phyloP scores from a whole-genome alignment of 2,329 filamentous ascomycete species.

The Paraconiothyrium brasiliense region DNA sequence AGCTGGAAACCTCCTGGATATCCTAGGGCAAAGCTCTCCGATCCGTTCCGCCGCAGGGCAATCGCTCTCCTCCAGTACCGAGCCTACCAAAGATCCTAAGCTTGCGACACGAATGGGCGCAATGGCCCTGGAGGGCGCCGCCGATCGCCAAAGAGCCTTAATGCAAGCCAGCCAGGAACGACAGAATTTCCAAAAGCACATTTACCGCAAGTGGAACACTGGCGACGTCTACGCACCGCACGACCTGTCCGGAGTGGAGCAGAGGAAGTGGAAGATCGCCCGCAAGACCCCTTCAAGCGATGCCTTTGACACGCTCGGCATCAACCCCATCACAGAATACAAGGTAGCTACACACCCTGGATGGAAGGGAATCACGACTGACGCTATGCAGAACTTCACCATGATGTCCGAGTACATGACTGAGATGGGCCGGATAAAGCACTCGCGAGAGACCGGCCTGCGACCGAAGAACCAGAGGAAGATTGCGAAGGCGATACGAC shows the following conservation, averaged over 20 bases:
- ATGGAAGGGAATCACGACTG: slow-evolving; percentile 12
- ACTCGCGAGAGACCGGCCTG: slow-evolving; percentile 78
- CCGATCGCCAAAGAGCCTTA: slow-evolving; percentile 32
- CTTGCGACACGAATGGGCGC: slow-evolving; percentile 24
- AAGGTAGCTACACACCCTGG: slow-evolving; percentile 66
- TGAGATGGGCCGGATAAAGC: slow-evolving; percentile 83
- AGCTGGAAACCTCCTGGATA: slow-evolving; percentile 26
- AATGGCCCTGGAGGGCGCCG: slow-evolving; percentile 26
- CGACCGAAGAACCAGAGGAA: slow-evolving; percentile 90
- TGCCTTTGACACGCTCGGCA: slow-evolving; percentile 78
- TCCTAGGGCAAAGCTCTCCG: slow-evolving; percentile 27
- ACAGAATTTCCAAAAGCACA: slow-evolving; percentile 67
- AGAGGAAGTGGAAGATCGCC: slow-evolving; percentile 77
- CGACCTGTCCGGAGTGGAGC: slow-evolving; percentile 81
- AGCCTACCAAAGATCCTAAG: background rate
- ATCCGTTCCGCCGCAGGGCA: slow-evolving; percentile 18
- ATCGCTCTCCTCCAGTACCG: background rate
- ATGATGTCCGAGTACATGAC: slow-evolving; percentile 91
- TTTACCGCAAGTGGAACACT: slow-evolving; percentile 74
- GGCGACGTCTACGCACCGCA: slow-evolving; percentile 93
- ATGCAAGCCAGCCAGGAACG: slow-evolving; percentile 41
- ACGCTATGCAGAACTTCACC: slow-evolving; percentile 77
- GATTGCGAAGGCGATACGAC: slow-evolving; percentile 89
- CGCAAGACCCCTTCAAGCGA: slow-evolving; percentile 66
- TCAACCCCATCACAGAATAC: slow-evolving; percentile 86